Conservation (phyloP, 345 rosid species). For the Psidium guajava region DNA sequence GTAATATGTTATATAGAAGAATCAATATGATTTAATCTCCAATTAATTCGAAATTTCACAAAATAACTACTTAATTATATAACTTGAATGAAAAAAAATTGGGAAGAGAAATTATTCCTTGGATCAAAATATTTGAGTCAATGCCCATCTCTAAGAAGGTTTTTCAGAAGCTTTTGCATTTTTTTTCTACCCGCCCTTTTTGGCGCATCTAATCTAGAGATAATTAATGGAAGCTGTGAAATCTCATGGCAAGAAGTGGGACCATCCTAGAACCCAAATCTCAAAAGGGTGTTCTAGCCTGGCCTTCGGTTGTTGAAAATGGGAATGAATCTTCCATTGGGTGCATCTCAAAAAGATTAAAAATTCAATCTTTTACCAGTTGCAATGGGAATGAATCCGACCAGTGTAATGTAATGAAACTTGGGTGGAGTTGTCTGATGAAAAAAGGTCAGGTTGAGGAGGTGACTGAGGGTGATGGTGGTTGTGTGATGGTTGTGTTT, state of each 20-base stretch:
- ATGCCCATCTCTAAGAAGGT: no score
- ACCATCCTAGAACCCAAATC: neutral
- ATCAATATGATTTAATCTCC: no score
- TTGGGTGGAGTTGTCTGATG: neutral
- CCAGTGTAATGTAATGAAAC: neutral
- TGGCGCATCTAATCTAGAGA: neutral
- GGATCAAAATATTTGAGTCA: no score
- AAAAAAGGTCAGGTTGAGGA: neutral
- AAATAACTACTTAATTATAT: no score
- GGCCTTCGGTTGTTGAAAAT: neutral
- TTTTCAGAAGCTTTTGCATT: no score
- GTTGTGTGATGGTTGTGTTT: neutral
- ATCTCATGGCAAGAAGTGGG: neutral
- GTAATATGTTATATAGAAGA: no score
- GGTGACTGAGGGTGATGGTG: neutral
- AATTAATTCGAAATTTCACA: no score
- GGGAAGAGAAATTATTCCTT: no score
- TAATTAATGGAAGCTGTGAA: neutral
- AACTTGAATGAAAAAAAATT: no score
- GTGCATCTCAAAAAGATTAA: neutral
- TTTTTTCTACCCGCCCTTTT: no score
- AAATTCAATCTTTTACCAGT: neutral
- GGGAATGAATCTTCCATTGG: neutral
- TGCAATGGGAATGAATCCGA: neutral
- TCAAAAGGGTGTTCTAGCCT: neutral